These are phyloP conservation scores for Geotrichum ghanense DNA, from an alignment of 805 yeast species.

Conservation along the genomic window DNA sequence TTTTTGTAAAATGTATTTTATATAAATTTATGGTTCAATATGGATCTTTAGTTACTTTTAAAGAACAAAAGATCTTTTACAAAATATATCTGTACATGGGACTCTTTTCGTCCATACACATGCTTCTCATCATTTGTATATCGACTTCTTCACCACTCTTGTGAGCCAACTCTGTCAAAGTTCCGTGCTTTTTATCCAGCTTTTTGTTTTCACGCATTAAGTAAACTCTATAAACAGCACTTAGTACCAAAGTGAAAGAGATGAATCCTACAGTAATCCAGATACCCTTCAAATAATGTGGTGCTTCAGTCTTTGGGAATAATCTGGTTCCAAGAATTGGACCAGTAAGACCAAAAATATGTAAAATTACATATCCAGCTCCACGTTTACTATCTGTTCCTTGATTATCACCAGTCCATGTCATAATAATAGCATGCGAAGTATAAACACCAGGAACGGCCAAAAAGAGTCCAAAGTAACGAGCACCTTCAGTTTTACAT, in stretches of 20 bases:
- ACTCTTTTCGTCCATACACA: background rate
- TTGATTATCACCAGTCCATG: slow-evolving; percentile 22
- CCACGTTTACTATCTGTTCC: slow-evolving; percentile 21
- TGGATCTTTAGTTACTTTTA: too few species aligned
- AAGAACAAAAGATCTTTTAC: background rate
- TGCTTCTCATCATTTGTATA: too few species aligned
- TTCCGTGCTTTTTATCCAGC: slow-evolving; percentile 1
- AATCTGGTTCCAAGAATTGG: slow-evolving; percentile 16
- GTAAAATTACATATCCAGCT: slow-evolving; percentile 15
- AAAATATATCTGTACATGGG: background rate
- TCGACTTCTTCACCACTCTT: background rate
- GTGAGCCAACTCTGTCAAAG: background rate
- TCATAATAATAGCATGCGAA: slow-evolving; percentile 16
- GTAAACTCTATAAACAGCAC: background rate
- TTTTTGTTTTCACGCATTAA: background rate
- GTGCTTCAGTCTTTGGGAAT: slow-evolving; percentile 8
- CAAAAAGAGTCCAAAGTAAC: background rate
- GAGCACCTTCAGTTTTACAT: background rate
- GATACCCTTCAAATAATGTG: slow-evolving; percentile 9
- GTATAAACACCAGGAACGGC: slow-evolving; percentile 14
- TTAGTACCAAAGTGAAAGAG: background rate
- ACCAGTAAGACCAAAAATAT: slow-evolving; percentile 17
- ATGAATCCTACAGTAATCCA: slow-evolving; percentile 8
- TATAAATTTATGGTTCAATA: too few species aligned
- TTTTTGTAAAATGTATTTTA: too few species aligned